Evolutionary conservation across 129 eudicot species (phyloP).

Genomic region (Scalesia atractyloides): DNA sequence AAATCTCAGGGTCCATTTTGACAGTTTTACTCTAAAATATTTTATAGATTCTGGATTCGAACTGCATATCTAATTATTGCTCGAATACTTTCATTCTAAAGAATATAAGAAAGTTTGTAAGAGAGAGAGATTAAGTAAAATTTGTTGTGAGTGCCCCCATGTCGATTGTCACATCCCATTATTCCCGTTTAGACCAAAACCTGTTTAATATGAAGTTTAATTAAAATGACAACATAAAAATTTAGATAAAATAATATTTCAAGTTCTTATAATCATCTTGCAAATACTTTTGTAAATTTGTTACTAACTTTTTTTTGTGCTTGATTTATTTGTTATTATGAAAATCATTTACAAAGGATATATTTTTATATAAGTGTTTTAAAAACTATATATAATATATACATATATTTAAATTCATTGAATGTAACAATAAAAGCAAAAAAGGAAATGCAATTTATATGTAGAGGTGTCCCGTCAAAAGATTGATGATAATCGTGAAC

Average conservation of each 20-base stretch:
- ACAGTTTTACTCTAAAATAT: neutral
- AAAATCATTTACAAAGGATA: neutral
- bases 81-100: conserved; percentile 13
- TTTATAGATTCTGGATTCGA: conserved; percentile 22
- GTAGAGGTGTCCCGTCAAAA: conserved; percentile 36
- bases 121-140: conserved; percentile 15
- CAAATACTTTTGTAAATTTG: too few relatives aligned
- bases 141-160: conserved; percentile 29
- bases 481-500: conserved; percentile 32
- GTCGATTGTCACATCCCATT: conserved; percentile 38
- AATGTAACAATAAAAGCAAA: neutral
- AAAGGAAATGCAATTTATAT: neutral
- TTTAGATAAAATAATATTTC: too few relatives aligned
- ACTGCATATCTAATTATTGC: conserved; percentile 22
- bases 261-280: too few relatives aligned
- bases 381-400: neutral
- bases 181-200: conserved; percentile 24
- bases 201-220: neutral
- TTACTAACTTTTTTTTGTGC: too few relatives aligned
- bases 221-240: too few relatives aligned
- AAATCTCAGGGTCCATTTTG: too few relatives aligned
- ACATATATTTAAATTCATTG: too few relatives aligned
- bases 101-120: conserved; percentile 24
- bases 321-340: neutral
- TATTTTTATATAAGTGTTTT: neutral